Base-by-base conservation (phyloP, 2,329 filamentous ascomycete genomes). In the Thielaviopsis euricoi region DNA sequence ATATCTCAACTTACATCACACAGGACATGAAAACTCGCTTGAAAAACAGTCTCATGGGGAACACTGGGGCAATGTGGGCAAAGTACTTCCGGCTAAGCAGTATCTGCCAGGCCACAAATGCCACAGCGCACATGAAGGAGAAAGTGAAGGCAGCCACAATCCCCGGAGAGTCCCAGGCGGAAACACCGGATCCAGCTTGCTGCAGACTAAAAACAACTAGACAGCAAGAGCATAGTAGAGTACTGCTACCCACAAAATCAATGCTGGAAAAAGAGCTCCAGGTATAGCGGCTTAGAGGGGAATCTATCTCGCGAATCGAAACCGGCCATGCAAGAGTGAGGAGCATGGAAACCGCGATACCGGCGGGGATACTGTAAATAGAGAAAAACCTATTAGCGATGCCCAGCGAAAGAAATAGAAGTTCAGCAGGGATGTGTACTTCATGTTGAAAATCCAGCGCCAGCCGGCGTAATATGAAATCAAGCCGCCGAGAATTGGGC, bases 391-490 rank as follows among this genome's bases (percentile, higher is more conserved):
- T 26, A 61, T 65, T 58, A 66, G 59, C 22, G 54, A 19, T 50
- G n/a, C n/a, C n/a, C n/a, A n/a, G n/a, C n/a, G n/a, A n/a, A n/a
- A n/a, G n/a, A n/a, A n/a, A n/a, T n/a, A n/a, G n/a, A 25, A 6
- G 21, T 6, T 10, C 26, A 22, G 33, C 22, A 23, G 19, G 5
- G 12, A 12, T 9, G 62, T 74, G 52, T 67, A 81, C 78, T 83
- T 83, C 65, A 82, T 76, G 66, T 78, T 77, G 65, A 83, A 83
- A 46, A 83, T 72, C 71, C 78, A 80, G 55, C 76, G 71, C 80
- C 80, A 83, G 50, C 71, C 72, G 19, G 73, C 72, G 1, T 72
- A 67, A n/a, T 76, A 71, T 0, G 77, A 74, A 22, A 83, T 76
- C 2, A 74, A 68, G 1, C 80, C 80, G 4, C 80, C 80, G 3